Evolutionary conservation across 352 stramenopile genomes (phyloP).

Genomic region (Globisporangium polare): DNA sequence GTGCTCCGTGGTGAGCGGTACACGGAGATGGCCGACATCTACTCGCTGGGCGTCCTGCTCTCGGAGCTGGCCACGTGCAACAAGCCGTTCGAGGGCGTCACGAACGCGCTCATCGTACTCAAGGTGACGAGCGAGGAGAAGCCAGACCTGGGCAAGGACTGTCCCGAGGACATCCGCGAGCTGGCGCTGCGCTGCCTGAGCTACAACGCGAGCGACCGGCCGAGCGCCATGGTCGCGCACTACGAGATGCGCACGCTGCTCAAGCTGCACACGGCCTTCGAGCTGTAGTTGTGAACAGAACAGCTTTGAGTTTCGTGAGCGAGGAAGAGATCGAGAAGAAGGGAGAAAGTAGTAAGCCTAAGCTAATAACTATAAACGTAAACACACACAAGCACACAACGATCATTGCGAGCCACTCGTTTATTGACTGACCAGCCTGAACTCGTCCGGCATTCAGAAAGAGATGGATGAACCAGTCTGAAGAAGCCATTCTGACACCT

Average conservation of each 20-base stretch:
- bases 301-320: not conserved
- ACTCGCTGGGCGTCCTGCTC: conserved; percentile 82
- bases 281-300: conserved; percentile 23
- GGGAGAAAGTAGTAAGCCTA: conserved; percentile 5
- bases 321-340: not conserved
- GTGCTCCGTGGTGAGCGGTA: conserved; percentile 79
- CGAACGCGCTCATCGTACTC: conserved; percentile 66
- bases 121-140: conserved; percentile 74
- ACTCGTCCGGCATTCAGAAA: too few relatives aligned
- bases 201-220: conserved; percentile 56
- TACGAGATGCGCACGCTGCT: conserved; percentile 75
- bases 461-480: too few relatives aligned
- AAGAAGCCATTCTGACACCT: too few relatives aligned
- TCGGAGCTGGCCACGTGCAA: conserved; percentile 65
- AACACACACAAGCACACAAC: not conserved
- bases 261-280: conserved; percentile 56
- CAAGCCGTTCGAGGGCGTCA: conserved; percentile 66
- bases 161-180: conserved; percentile 63
- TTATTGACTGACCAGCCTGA: not conserved
- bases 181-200: conserved; percentile 58
- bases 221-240: conserved; percentile 67
- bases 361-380: conserved; percentile 9
- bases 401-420: not conserved
- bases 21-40: conserved; percentile 84
- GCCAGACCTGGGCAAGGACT: conserved; percentile 50